These are phyloP conservation scores for Umbelopsis sp. DNA, from an alignment of 192 early-diverging fungal genomes.

Conservation along the genomic window DNA sequence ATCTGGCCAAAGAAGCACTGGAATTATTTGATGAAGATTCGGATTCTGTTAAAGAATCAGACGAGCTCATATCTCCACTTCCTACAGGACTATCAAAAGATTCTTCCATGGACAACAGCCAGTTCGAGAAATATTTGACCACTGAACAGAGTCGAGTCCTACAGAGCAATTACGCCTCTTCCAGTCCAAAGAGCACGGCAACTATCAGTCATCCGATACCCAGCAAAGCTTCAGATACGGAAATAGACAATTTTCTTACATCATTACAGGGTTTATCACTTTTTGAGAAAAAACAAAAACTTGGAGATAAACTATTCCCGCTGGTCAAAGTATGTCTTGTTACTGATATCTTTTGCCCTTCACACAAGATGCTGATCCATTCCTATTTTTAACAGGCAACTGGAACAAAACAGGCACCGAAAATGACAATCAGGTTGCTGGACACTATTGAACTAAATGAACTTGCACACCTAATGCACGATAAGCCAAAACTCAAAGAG, in stretches of 20 bases:
- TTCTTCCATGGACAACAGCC: not conserved
- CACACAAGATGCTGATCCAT: not conserved
- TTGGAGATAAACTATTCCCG: conserved; percentile 46
- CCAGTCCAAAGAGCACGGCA: not conserved
- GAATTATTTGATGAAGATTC: conserved; percentile 29
- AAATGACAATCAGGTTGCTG: conserved; percentile 39
- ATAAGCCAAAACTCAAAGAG: conserved; percentile 28
- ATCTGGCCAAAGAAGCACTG: conserved; percentile 36
- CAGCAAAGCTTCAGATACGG: not conserved
- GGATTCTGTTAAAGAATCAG: not conserved
- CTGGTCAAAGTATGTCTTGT: conserved; percentile 40
- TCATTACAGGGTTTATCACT: conserved; percentile 31
- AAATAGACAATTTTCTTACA: conserved; percentile 27
- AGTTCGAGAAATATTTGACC: not conserved
- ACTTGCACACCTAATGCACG: conserved; percentile 41
- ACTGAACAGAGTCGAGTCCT: not conserved
- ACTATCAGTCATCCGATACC: not conserved
- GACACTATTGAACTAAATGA: conserved; percentile 35
- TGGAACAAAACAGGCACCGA: conserved; percentile 28
- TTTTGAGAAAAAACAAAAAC: conserved; percentile 45
- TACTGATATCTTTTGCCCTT: not conserved
- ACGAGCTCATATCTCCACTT: not conserved
- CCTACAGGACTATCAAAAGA: conserved; percentile 5
- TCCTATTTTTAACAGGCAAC: conserved; percentile 14
- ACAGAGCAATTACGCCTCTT: not conserved